These are phyloP conservation scores for Trichoderma cornu-damae DNA, from an alignment of 2,329 filamentous ascomycete genomes.

Conservation along the genomic window DNA sequence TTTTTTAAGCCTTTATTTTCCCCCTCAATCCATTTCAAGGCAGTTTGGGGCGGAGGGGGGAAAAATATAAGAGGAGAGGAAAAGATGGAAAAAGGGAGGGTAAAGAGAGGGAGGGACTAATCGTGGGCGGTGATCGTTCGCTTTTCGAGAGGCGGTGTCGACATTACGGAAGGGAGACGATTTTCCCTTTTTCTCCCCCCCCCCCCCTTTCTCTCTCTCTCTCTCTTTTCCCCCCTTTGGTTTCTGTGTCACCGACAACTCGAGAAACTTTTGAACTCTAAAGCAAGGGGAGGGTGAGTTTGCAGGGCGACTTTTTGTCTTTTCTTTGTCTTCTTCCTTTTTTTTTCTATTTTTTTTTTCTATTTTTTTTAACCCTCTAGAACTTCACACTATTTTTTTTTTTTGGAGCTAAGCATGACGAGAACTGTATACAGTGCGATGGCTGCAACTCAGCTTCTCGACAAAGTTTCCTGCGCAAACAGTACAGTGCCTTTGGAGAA, in stretches of 20 bases:
- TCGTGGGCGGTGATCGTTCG: background rate
- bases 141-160: constrained; percentile 15
- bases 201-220: too few relatives aligned
- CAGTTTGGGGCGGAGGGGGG: background rate
- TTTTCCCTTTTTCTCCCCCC: background rate
- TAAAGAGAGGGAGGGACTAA: background rate
- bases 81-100: background rate
- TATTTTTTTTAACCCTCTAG: too few relatives aligned
- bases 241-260: constrained; percentile 16
- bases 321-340: background rate
- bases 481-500: constrained; percentile 10
- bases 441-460: background rate
- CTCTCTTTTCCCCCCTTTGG: background rate
- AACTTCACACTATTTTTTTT: constrained; percentile 4
- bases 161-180: background rate
- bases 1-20: background rate
- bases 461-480: background rate
- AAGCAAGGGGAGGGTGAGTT: constrained; percentile 15
- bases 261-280: background rate
- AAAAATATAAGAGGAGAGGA: background rate
- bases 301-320: background rate
- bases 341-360: background rate
- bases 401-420: background rate
- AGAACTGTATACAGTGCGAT: background rate
- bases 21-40: background rate